Evolutionary conservation across 257 asterid species (phyloP), one percentile per base, ranked within the genome.

Genomic region (Eucommia ulmoides): DNA sequence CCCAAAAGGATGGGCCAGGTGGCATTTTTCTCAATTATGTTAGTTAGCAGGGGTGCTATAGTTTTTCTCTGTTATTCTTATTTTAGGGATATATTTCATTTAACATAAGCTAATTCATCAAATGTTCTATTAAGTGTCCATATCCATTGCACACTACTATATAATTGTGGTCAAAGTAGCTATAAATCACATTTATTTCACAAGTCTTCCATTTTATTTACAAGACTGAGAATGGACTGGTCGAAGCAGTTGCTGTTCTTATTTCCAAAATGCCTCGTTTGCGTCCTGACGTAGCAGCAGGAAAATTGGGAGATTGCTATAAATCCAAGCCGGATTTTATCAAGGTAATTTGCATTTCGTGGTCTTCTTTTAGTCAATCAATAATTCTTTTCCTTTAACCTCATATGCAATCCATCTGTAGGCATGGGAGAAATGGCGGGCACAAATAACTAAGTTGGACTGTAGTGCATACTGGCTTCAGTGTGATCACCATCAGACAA

Each of bases 341-440:
- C 93, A 85, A 85, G 88, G 96, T 84, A 75, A 50, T 45, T 50
- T 29, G 29, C 50, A 29, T 18, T 46, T 41, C 63, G 56, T 23
- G 56, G 49, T 49, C 38, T 26, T 6, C 53, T 12, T 51, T 24
- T 22, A 52, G 55, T 45, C 49, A 29, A 24, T 17, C 24, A 58
- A 22, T 46, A 44, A 45, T 20, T 51, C 18, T 24, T 11, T 19
- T 6, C 22, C 19, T 41, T 33, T 21, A 45, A n/a, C 26, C 52
- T 65, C 59, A 60, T 58, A 24, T 46, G 24, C n/a, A n/a, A n/a
- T 54, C 22, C 48, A 60, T 54, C 57, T 72, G 33, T 54, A 85
- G 97, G 96, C 96, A 29, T 89, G 98, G 96, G 98, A 89, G 58
- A 89, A 76, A 64, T 89, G 94, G 98, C 72, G 96, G 64, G 79